These are phyloP conservation scores for Colletotrichum sp. DNA, from an alignment of 2,329 filamentous ascomycete genomes.

Conservation along the genomic window DNA sequence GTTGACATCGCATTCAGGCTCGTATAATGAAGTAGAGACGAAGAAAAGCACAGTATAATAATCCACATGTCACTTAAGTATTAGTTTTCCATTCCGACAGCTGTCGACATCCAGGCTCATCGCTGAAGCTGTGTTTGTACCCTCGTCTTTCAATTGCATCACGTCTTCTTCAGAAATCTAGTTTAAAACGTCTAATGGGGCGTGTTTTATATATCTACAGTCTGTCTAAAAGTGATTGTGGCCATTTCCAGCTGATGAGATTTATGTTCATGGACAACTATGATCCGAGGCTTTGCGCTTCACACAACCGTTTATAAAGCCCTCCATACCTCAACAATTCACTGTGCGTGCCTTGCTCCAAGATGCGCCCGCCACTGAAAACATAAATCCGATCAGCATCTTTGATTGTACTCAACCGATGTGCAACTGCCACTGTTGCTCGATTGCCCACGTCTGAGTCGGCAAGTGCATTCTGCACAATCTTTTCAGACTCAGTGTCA, in stretches of 20 bases:
- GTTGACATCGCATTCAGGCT: not conserved
- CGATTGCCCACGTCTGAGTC: constrained; percentile 16
- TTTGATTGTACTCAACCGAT: constrained; percentile 16
- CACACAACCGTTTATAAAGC: constrained; percentile 1
- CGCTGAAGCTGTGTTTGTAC: not conserved
- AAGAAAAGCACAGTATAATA: not conserved
- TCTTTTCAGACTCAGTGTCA: constrained; percentile 68
- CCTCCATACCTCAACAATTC: not conserved
- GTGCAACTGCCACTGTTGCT: constrained; percentile 13
- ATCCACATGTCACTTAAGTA: not conserved
- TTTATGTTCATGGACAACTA: not conserved
- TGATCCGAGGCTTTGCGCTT: not conserved
- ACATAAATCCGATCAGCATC: constrained; percentile 14
- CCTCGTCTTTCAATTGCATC: rapidly evolving
- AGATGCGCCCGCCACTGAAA: not conserved
- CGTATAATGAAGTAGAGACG: not conserved
- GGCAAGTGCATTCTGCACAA: constrained; percentile 66
- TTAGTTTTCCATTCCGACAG: not conserved
- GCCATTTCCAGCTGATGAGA: not conserved
- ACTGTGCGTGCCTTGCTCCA: not conserved
- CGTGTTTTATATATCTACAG: not conserved
- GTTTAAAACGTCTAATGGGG: not conserved
- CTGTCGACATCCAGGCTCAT: not conserved
- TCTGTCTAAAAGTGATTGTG: not conserved
- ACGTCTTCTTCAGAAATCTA: not conserved